Evolutionary conservation across 768 basidiomycete genomes (phyloP).

Genomic region (Psilocybe cubensis): DNA sequence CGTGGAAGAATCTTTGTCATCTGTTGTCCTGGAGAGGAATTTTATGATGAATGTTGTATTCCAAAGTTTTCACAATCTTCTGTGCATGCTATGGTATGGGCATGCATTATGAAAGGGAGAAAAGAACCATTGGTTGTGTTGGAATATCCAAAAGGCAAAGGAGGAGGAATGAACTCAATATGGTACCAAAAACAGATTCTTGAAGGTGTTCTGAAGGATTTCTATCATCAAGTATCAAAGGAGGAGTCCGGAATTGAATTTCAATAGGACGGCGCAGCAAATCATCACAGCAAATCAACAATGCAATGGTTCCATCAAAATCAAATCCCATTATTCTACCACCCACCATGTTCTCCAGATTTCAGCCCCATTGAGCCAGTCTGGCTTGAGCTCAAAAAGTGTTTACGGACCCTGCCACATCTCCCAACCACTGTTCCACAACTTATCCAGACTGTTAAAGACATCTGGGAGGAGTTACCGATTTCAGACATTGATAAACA

Average conservation of each 20-base stretch:
- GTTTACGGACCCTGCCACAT: constrained; percentile 16
- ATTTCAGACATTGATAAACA: constrained; percentile 23
- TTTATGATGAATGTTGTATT: constrained; percentile 23
- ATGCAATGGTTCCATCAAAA: constrained; percentile 24
- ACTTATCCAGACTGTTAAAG: constrained; percentile 17
- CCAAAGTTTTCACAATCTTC: constrained; percentile 29
- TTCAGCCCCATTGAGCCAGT: constrained; percentile 34
- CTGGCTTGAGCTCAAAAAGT: constrained; percentile 32
- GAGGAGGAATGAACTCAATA: constrained; percentile 24
- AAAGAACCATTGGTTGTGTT: constrained; percentile 30
- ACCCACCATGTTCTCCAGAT: constrained; percentile 35
- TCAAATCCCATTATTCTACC: constrained; percentile 24
- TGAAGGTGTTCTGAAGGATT: constrained; percentile 18
- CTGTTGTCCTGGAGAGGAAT: constrained; percentile 23
- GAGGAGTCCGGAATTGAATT: constrained; percentile 15
- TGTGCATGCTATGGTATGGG: constrained; percentile 34
- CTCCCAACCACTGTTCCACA: constrained; percentile 20
- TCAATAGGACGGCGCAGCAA: constrained; percentile 32
- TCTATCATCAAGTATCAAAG: constrained; percentile 21
- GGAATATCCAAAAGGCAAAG: constrained; percentile 29
- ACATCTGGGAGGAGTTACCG: constrained; percentile 24
- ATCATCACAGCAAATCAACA: constrained; percentile 25
- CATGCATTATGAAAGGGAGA: constrained; percentile 24
- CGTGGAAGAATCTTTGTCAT: constrained; percentile 26
- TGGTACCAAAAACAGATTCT: constrained; percentile 31